Evolutionary conservation across 352 stramenopile genomes (phyloP), one percentile per base, ranked within the genome.

Genomic region (Phytopythium oedochilum): DNA sequence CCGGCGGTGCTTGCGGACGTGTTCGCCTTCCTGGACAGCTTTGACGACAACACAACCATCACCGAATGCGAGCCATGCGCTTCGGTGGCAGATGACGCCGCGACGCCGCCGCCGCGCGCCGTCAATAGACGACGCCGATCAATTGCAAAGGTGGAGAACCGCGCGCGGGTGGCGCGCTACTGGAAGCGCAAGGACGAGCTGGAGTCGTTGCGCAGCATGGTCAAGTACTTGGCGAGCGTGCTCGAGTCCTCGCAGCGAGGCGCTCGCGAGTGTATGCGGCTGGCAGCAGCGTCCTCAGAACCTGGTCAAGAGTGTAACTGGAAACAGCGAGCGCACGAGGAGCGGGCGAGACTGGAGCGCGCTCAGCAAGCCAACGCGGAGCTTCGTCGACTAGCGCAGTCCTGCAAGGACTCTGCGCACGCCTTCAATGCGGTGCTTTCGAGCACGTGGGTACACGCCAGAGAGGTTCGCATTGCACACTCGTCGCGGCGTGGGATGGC

Each of bases 1-100:
- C 10, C 46, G n/a, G 46, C 31, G 18, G 46, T 53, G 46, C 29
- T 53, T 4, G 46, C 46, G 18, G 46, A 53, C 29, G 46, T 53
- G 31, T 31, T 53, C 18, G 46, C 46, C n/a, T 53, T 53, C 46
- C 46, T 53, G 46, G 31, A 53, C 29, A 8, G 15, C 18, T 53
- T 53, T 20, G 46, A 42, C 25, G 42, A 31, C 11, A 12, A 20
- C 5, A 23, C n/a, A 18, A n/a, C n/a, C n/a, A 7, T 20, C 45
- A 5, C 18, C 20, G 45, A 52, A 7, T 3, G 17, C 5, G 26
- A 35, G 25, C 17, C 10, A 9, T 2, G 3, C 2, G 26, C 45
- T 1, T 7, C 18, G 8, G 20, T 1, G 29, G 44, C 44, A 15
- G 7, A 23, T 29, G 6, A 12, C 7, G 25, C 4, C 23, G 28